Percentiles rank a stretch among this genome's conserved stretches.
phyloP scores from a whole-genome alignment of 805 yeast species.

The Pichia deserticola region DNA sequence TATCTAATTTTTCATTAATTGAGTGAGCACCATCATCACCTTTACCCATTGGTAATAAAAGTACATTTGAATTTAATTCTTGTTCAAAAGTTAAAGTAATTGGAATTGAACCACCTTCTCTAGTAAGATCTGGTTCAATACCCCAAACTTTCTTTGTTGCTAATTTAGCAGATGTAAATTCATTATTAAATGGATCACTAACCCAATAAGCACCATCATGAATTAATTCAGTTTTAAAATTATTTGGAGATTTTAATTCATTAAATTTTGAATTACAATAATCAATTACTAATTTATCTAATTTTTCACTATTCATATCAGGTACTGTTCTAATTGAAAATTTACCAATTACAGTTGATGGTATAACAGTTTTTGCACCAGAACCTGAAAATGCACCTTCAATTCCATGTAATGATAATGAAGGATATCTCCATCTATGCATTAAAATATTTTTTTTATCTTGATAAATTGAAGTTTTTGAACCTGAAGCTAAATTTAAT shows the following conservation, averaged over 20 bases:
- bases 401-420: constrained; percentile 90
- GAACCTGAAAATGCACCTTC: constrained; percentile 94
- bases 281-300: constrained; percentile 69
- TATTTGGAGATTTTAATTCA: constrained; percentile 71
- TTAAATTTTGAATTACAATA: constrained; percentile 62
- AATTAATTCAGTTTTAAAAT: constrained; percentile 60
- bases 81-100: constrained; percentile 91
- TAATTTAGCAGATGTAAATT: constrained; percentile 87
- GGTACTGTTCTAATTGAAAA: constrained; percentile 98
- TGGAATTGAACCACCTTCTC: constrained; percentile 99
- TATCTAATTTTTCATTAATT: constrained; percentile 88
- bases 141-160: constrained; percentile 96
- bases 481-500: constrained; percentile 82
- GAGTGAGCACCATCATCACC: constrained; percentile 99
- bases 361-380: constrained; percentile 98
- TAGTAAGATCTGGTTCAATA: constrained; percentile 90
- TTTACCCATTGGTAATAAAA: constrained; percentile 94
- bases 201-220: constrained; percentile 98
- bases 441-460: constrained; percentile 80
- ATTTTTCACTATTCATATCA: constrained; percentile 70
- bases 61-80: constrained; percentile 74
- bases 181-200: constrained; percentile 85
- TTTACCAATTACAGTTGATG: constrained; percentile 89
- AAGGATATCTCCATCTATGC: constrained; percentile 99
- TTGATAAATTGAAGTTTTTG: constrained; percentile 71